phyloP scores from a whole-genome alignment of 768 basidiomycete species.

The Inosperma sp. region DNA sequence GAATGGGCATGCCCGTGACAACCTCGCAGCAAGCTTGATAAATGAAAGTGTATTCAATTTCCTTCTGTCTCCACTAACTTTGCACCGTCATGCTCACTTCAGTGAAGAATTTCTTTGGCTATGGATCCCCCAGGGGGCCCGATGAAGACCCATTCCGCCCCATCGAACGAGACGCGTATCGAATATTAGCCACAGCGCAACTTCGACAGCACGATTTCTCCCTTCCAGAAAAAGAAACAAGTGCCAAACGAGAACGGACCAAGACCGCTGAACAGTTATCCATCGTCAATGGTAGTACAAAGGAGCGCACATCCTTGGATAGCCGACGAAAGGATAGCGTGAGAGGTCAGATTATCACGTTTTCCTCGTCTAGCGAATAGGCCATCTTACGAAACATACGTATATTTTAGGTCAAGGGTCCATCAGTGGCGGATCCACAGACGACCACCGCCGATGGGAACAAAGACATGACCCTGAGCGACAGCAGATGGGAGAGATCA shows the following conservation, averaged over 20 bases:
- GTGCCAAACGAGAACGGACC: conserved; percentile 8
- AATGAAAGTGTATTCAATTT: not conserved
- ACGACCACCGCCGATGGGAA: conserved; percentile 8
- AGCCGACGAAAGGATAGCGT: conserved; percentile 7
- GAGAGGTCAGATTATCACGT: conserved; percentile 3
- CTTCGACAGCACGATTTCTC: conserved; percentile 3
- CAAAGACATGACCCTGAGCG: conserved; percentile 1
- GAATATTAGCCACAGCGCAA: not conserved
- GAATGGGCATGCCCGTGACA: conserved; percentile 4
- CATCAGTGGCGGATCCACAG: too few relatives aligned
- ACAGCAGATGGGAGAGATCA: not conserved
- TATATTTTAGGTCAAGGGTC: too few relatives aligned
- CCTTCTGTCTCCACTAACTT: not conserved
- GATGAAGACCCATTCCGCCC: not conserved
- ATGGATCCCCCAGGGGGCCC: not conserved
- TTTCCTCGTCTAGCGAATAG: not conserved
- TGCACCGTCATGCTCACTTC: conserved; percentile 2
- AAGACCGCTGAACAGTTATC: conserved; percentile 3
- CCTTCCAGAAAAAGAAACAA: conserved; percentile 1
- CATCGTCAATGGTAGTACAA: not conserved
- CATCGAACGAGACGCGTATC: not conserved
- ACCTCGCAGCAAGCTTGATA: conserved; percentile 4
- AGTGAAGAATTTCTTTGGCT: conserved; percentile 2
- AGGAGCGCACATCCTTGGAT: conserved; percentile 2
- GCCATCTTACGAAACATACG: not conserved